These are phyloP conservation scores for Arthroderma uncinatum DNA, from an alignment of 2,329 filamentous ascomycete species.

Conservation along the genomic window DNA sequence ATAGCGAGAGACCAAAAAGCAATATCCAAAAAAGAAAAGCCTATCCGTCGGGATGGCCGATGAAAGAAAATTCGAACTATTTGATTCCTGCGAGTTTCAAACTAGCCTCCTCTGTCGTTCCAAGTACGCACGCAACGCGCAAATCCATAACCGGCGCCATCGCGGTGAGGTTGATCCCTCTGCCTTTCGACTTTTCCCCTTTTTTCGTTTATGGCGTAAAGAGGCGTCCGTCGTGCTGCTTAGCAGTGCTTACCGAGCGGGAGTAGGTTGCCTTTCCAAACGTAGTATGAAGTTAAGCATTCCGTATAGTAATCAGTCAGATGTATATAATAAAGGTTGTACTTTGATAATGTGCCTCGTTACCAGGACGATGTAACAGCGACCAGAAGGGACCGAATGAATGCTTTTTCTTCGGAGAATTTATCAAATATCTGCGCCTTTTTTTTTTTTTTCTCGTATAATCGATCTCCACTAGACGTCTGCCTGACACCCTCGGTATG, in stretches of 20 bases:
- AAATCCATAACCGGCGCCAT: neutral
- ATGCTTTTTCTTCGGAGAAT: constrained; percentile 6
- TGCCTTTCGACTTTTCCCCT: neutral
- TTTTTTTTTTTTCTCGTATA: neutral
- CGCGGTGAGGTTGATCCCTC: neutral
- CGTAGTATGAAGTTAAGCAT: neutral
- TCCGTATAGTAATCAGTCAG: neutral
- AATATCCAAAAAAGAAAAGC: neutral
- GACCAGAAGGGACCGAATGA: neutral
- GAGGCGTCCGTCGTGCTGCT: neutral
- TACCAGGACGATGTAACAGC: neutral
- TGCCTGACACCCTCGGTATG: neutral
- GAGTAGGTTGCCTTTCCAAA: neutral
- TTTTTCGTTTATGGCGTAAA: neutral
- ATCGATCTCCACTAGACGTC: neutral
- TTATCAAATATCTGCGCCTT: neutral
- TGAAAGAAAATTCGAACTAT: constrained; percentile 4
- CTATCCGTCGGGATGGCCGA: neutral
- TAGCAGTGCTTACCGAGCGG: neutral
- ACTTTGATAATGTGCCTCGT: neutral
- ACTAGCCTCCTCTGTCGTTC: neutral
- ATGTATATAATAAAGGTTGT: neutral
- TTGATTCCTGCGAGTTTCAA: neutral
- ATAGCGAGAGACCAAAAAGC: neutral
- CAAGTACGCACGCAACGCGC: neutral